Evolutionary conservation across 2,329 filamentous ascomycete genomes (phyloP).

Genomic region (Boeremia lycopersici): DNA sequence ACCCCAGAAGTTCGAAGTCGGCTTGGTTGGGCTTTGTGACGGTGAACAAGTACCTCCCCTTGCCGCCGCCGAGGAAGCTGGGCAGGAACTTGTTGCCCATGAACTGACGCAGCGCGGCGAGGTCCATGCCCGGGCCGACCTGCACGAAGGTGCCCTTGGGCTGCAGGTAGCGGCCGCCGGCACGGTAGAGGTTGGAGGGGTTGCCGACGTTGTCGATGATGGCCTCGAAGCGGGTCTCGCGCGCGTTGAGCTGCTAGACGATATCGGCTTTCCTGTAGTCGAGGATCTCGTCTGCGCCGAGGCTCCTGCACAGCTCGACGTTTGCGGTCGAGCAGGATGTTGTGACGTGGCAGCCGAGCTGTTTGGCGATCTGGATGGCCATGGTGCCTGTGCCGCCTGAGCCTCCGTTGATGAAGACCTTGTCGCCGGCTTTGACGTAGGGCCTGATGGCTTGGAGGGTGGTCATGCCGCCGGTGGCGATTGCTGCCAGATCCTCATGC

Average conservation of each 20-base stretch:
- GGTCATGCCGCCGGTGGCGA: constrained; percentile 23
- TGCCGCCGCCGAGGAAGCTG: background rate
- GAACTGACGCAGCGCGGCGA: background rate
- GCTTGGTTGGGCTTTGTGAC: background rate
- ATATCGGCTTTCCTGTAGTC: background rate
- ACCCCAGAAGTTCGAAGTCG: background rate
- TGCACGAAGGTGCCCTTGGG: background rate
- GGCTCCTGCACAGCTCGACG: background rate
- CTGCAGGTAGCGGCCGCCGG: background rate
- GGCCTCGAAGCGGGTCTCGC: background rate
- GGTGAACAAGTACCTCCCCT: background rate
- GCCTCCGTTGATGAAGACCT: constrained; percentile 67
- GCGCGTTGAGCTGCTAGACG: background rate
- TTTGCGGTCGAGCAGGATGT: background rate
- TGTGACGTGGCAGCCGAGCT: background rate
- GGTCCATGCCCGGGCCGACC: background rate
- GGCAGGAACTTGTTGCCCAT: background rate
- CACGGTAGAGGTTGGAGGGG: background rate
- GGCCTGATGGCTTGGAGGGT: constrained; percentile 41
- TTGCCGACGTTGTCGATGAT: background rate
- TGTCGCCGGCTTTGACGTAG: constrained; percentile 45
- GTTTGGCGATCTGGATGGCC: constrained; percentile 56
- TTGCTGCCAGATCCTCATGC: background rate
- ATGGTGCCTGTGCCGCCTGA: constrained; percentile 64
- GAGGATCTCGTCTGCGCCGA: background rate